Conservation (phyloP, 495 filamentous ascomycete genomes). For the Aspergillus sclerotioniger region DNA sequence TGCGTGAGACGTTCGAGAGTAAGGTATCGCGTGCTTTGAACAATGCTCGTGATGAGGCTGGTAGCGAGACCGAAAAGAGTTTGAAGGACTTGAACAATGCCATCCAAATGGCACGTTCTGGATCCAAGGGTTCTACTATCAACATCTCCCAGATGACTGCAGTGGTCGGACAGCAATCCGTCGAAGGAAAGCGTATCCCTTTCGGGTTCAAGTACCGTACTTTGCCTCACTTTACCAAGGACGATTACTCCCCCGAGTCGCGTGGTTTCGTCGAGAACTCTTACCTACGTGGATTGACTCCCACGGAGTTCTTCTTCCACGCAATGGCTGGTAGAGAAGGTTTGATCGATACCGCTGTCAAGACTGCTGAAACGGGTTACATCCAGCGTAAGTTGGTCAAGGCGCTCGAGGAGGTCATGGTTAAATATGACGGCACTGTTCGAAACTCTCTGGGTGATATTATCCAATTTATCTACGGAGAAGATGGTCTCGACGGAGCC, state of each 20-base stretch:
- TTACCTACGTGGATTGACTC: conserved; percentile 92
- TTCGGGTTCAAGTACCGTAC: conserved; percentile 99
- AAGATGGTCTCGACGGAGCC: conserved; percentile 90
- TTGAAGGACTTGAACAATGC: conserved; percentile 95
- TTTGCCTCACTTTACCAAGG: conserved; percentile 96
- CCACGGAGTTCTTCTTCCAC: conserved; percentile 98
- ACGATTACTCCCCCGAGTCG: conserved; percentile 96
- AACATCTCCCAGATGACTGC: conserved; percentile 99
- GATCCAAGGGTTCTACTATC: conserved; percentile 96
- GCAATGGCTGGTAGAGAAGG: conserved; percentile 99
- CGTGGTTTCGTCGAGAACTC: conserved; percentile 99
- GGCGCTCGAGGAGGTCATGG: conserved; percentile 94
- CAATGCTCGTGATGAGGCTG: conserved; percentile 91
- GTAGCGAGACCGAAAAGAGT: conserved; percentile 84
- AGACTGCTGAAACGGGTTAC: conserved; percentile 98
- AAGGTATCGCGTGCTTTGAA: conserved; percentile 92
- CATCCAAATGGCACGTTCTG: conserved; percentile 90
- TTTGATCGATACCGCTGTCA: conserved; percentile 99
- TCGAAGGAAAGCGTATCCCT: conserved; percentile 98
- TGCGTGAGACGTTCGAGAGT: conserved; percentile 96
- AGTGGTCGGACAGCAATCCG: conserved; percentile 92
- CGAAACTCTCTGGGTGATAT: conserved; percentile 96
- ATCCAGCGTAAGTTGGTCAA: conserved; percentile 98
- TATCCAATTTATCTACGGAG: conserved; percentile 96
- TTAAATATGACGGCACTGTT: conserved; percentile 96